phyloP scores from a whole-genome alignment of 1,284 basidiomycete genomes.

The Ganoderma boninense region DNA sequence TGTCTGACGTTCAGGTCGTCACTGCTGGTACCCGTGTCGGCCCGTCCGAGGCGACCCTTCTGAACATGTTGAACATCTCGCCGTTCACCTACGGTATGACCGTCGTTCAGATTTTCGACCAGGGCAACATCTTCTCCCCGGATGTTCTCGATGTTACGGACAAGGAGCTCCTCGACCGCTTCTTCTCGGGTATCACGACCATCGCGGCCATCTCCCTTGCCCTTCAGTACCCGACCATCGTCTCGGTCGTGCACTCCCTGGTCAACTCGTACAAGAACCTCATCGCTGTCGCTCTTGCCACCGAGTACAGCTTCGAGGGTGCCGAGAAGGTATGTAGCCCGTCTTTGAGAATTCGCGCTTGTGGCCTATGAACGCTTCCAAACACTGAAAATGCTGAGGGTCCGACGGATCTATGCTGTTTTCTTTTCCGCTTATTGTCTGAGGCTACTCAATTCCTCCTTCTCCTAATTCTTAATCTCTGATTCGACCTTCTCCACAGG shows the following conservation, averaged over 20 bases:
- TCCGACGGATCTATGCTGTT: constrained; percentile 56
- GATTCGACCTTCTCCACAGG: constrained; percentile 55
- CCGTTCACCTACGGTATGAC: constrained; percentile 99
- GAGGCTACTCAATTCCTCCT: constrained; percentile 33
- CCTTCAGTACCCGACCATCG: constrained; percentile 95
- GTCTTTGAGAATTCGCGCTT: constrained; percentile 15
- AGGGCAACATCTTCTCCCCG: constrained; percentile 90
- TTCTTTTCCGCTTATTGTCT: constrained; percentile 42
- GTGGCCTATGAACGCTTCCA: constrained; percentile 49
- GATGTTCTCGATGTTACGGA: constrained; percentile 96
- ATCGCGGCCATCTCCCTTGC: constrained; percentile 97
- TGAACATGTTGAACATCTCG: constrained; percentile 99
- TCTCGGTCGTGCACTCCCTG: constrained; percentile 92
- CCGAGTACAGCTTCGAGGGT: constrained; percentile 96
- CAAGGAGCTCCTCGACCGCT: constrained; percentile 89
- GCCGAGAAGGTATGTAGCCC: constrained; percentile 83
- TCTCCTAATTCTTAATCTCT: constrained; percentile 35
- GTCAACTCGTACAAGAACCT: constrained; percentile 99
- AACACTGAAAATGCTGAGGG: constrained; percentile 88
- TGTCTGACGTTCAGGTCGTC: constrained; percentile 97
- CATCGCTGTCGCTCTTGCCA: constrained; percentile 89
- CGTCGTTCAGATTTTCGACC: constrained; percentile 93
- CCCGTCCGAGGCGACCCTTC: constrained; percentile 94
- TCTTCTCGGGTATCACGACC: constrained; percentile 93
- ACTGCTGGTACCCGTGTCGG: constrained; percentile 93